These are phyloP conservation scores for Metarhizium album DNA, from an alignment of 2,329 filamentous ascomycete genomes.

Conservation along the genomic window DNA sequence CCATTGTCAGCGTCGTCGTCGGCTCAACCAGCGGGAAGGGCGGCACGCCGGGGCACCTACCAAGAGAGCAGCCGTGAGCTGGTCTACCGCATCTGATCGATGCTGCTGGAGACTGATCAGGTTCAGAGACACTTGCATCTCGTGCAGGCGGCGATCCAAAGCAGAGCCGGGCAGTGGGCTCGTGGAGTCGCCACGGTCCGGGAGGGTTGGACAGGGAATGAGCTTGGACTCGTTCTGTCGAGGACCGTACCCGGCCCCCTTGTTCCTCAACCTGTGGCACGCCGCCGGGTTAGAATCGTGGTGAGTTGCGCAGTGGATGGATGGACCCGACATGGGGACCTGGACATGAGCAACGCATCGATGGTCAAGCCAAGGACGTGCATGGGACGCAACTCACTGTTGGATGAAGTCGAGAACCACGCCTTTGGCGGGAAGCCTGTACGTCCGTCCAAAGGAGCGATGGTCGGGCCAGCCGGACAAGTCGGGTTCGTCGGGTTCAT, in stretches of 20 bases:
- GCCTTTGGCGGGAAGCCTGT: conserved; percentile 52
- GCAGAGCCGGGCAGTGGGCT: conserved; percentile 22
- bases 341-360: too few relatives aligned
- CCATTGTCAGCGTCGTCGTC: not conserved
- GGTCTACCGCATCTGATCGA: conserved; percentile 36
- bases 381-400: conserved; percentile 31
- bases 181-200: conserved; percentile 10
- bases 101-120: conserved; percentile 46
- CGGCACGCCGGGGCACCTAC: conserved; percentile 40
- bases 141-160: conserved; percentile 37
- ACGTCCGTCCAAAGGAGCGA: conserved; percentile 51
- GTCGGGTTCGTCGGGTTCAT: conserved; percentile 46
- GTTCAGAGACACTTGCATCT: conserved; percentile 57
- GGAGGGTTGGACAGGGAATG: conserved; percentile 17
- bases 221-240: conserved; percentile 20
- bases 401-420: conserved; percentile 65
- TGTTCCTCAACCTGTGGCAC: conserved; percentile 22
- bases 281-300: not conserved
- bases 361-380: too few relatives aligned
- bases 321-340: too few relatives aligned
- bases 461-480: conserved; percentile 46
- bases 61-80: conserved; percentile 49
- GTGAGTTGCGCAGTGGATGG: not conserved
- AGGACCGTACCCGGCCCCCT: conserved; percentile 27
- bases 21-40: not conserved